Evolutionary conservation across 2,329 filamentous ascomycete species (phyloP).

Genomic region (Gremmenia infestans): DNA sequence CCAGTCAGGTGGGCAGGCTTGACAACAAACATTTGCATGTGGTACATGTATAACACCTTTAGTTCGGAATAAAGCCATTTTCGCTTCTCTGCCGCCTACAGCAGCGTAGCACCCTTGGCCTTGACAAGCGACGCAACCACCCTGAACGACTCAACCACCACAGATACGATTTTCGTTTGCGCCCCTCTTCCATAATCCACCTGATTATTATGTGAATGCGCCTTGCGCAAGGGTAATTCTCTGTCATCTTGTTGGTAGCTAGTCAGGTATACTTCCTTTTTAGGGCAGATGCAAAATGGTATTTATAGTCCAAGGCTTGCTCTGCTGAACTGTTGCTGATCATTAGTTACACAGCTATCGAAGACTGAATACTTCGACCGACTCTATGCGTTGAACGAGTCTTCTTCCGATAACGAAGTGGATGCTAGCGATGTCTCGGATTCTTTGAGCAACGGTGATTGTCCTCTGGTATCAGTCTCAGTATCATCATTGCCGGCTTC

Average conservation of each 20-base stretch:
- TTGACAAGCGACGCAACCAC: too few relatives aligned
- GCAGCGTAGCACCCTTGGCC: too few relatives aligned
- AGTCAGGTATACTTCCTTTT: background rate
- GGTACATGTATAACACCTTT: background rate
- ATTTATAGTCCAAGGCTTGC: background rate
- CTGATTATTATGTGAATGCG: too few relatives aligned
- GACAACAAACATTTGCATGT: background rate
- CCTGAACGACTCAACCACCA: too few relatives aligned
- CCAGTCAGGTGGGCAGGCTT: background rate
- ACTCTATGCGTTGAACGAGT: slow-evolving; percentile 24
- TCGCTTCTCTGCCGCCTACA: too few relatives aligned
- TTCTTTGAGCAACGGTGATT: slow-evolving; percentile 4
- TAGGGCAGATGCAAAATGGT: background rate
- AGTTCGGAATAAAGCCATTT: too few relatives aligned
- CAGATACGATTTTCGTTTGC: too few relatives aligned
- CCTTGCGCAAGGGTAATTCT: too few relatives aligned
- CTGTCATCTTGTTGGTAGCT: too few relatives aligned
- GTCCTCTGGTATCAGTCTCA: slow-evolving; percentile 38
- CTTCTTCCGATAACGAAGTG: slow-evolving; percentile 23
- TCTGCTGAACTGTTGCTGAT: background rate
- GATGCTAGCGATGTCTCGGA: slow-evolving; percentile 17
- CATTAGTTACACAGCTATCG: slow-evolving; percentile 2
- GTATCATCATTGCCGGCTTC: slow-evolving; percentile 38
- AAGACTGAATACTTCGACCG: slow-evolving; percentile 23
- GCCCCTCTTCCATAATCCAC: too few relatives aligned